These are phyloP conservation scores for Monosporozyma servazzii DNA, from an alignment of 805 yeast genomes.

Conservation along the genomic window DNA sequence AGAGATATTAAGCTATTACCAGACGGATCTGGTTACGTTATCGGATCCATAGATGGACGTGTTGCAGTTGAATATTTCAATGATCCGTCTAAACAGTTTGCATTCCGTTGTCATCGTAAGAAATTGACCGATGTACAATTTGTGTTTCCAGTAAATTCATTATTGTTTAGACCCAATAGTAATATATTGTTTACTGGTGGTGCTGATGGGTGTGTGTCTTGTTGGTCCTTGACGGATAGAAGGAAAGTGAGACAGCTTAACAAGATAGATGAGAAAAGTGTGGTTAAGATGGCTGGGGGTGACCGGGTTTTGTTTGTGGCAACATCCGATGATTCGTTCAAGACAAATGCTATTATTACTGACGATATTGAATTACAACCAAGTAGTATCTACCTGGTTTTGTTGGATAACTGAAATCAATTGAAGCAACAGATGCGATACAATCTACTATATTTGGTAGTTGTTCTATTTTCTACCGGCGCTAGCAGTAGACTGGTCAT, in stretches of 20 bases:
- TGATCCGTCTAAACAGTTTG: slow-evolving; percentile 43
- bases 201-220: slow-evolving; percentile 76
- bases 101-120: slow-evolving; percentile 72
- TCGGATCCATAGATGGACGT: slow-evolving; percentile 73
- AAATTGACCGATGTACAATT: slow-evolving; percentile 38
- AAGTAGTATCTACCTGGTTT: slow-evolving; percentile 19
- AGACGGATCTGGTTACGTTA: slow-evolving; percentile 47
- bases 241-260: slow-evolving; percentile 71
- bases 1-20: slow-evolving; percentile 49
- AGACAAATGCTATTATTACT: slow-evolving; percentile 27
- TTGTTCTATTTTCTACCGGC: background rate
- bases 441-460: background rate
- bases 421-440: background rate
- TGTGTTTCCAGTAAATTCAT: slow-evolving; percentile 69
- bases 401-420: background rate
- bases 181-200: slow-evolving; percentile 87
- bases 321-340: slow-evolving; percentile 42
- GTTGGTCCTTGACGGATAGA: slow-evolving; percentile 82
- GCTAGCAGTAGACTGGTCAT: background rate
- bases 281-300: slow-evolving; percentile 32
- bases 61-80: slow-evolving; percentile 65
- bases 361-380: slow-evolving; percentile 16
- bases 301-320: slow-evolving; percentile 34
- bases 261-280: slow-evolving; percentile 35
- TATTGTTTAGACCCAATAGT: slow-evolving; percentile 66